These are phyloP conservation scores for Cucurbita moschata DNA, from an alignment of 306 rosid species.

Conservation along the genomic window DNA sequence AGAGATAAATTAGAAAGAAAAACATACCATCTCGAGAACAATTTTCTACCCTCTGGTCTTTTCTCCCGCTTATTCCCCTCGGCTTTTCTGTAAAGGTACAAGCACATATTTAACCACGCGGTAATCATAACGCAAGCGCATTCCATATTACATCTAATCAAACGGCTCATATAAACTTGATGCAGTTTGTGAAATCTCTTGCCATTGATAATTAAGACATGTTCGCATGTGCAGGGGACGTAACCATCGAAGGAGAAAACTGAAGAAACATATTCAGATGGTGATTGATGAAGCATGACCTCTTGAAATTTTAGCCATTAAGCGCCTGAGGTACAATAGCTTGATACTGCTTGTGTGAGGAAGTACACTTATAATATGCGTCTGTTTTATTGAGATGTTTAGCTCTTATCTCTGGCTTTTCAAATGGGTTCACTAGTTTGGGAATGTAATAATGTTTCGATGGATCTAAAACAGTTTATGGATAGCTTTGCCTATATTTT, in stretches of 20 bases:
- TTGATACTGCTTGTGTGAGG: neutral
- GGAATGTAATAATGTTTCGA: neutral
- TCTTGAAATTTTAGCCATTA: neutral
- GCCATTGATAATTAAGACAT: conserved; percentile 2
- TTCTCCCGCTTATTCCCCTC: neutral
- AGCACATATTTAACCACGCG: neutral
- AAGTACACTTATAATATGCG: neutral
- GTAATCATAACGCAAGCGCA: neutral
- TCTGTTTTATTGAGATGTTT: neutral
- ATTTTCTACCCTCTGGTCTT: neutral
- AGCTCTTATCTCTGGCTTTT: neutral
- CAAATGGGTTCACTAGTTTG: neutral
- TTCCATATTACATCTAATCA: neutral
- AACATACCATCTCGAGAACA: neutral
- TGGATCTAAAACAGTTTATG: neutral
- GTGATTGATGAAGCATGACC: conserved; percentile 10
- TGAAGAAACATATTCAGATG: conserved; percentile 41
- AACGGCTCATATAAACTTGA: neutral
- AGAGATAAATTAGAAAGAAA: neutral
- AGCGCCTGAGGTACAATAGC: neutral
- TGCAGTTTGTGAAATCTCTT: neutral
- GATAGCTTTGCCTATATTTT: neutral
- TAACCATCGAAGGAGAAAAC: conserved; percentile 51
- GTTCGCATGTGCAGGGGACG: conserved; percentile 40
- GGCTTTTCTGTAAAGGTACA: neutral